Evolutionary conservation across 805 yeast genomes (phyloP), one percentile per base, ranked within the genome.

Genomic region (Kodamaea kaohsiungensis): DNA sequence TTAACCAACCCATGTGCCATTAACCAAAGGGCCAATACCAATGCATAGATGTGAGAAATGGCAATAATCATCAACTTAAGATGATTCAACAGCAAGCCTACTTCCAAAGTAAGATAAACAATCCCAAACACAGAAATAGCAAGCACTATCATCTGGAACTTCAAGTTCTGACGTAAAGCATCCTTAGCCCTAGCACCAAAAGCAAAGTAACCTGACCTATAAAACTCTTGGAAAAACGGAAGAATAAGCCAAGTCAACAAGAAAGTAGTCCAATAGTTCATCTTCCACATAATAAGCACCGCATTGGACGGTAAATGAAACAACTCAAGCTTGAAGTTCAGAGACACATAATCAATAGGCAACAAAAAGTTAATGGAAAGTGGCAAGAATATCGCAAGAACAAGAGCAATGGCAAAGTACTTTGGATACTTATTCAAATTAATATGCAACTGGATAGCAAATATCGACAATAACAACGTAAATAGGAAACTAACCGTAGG

Each of bases 261-360:
- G 61, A 89, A 90, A 0, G 96, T 88, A 8, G 82, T 70, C 96
- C 96, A 90, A 67, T 90, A 90, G 51, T 87, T 84, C 47, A 82
- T 62, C 61, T 87, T 80, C 96, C 96, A 90, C 40, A 87, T 63
- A 3, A 75, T 64, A n/a, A 84, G 70, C 4, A 87, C 76, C 8
- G 76, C 75, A 1, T 63, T 53, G 51, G 82, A 78, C 1, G 72
- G 68, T 43, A 88, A 58, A 48, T 76, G 77, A 59, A 86, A 77
- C 60, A 83, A 68, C 13, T 65, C 59, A n/a, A 69, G 51, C 15
- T 35, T 30, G 46, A 42, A 52, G 65, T 9, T 72, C 61, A 45
- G 78, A 9, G 88, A 81, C 18, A 87, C 79, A 46, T 89, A 78
- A 68, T 90, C 96, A 30, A 87, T 77, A 0, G 96, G 96, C 17